Percentiles rank a stretch among this genome's conserved stretches.
Conservation (phyloP, 352 stramenopile species). For the Peronospora farinosa region DNA sequence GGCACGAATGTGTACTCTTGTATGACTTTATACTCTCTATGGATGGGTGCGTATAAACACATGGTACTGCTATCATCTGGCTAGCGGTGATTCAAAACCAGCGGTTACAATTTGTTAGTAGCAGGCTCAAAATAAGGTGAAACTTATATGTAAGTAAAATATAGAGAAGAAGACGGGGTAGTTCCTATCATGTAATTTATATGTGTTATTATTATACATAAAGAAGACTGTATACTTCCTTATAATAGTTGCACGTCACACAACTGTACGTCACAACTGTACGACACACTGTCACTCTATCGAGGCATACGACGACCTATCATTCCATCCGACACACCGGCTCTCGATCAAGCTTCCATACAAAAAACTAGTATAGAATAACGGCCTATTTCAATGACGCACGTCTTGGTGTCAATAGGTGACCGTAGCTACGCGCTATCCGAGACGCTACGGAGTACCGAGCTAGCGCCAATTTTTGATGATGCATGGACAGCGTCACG, state of each 20-base stretch:
- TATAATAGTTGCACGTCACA: too few relatives aligned
- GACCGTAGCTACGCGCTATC: constrained; percentile 55
- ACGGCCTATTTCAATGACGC: constrained; percentile 26
- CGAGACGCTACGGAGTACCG: constrained; percentile 61
- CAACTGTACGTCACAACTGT: neutral
- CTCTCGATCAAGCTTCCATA: neutral
- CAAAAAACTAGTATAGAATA: constrained; percentile 1
- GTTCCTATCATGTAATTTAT: too few relatives aligned
- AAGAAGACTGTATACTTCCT: too few relatives aligned
- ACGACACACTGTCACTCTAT: neutral
- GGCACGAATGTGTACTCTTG: neutral
- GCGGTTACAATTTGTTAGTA: neutral
- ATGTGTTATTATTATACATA: too few relatives aligned
- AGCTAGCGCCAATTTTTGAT: constrained; percentile 74
- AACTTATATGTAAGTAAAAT: too few relatives aligned
- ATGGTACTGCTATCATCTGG: constrained; percentile 9
- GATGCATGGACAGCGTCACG: constrained; percentile 78
- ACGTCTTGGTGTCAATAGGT: constrained; percentile 17
- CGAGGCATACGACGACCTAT: neutral
- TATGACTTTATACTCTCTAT: neutral
- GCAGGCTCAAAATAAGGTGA: neutral
- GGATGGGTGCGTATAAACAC: constrained; percentile 17
- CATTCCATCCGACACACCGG: neutral
- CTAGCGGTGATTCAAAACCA: constrained; percentile 4
- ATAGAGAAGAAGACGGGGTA: too few relatives aligned